Percentiles rank a stretch among this genome's conserved stretches.
These are phyloP conservation scores for Stygiomarasmius scandens DNA, from an alignment of 1,284 basidiomycete genomes.

Conservation along the genomic window DNA sequence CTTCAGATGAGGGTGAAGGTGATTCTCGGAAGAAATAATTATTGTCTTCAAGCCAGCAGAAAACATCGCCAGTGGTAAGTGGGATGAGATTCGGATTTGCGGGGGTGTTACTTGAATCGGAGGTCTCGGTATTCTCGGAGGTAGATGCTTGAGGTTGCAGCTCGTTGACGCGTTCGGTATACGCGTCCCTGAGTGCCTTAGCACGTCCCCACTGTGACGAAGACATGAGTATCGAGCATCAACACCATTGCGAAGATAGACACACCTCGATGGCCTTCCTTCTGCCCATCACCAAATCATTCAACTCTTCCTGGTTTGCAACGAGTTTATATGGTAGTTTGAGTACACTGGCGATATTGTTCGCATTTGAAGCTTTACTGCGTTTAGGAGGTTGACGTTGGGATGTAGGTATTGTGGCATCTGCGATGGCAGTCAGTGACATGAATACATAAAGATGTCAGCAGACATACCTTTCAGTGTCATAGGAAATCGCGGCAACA, in stretches of 20 bases:
- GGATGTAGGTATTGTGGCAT: not conserved
- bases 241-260: slow-evolving; percentile 8
- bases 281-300: slow-evolving; percentile 53
- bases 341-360: slow-evolving; percentile 6
- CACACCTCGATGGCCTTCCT: slow-evolving; percentile 72
- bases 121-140: not conserved
- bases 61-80: slow-evolving; percentile 58
- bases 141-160: slow-evolving; percentile 9
- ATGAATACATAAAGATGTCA: too few species aligned
- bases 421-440: too few species aligned
- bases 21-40: slow-evolving; percentile 45
- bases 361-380: not conserved
- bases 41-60: slow-evolving; percentile 58
- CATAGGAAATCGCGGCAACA: slow-evolving; percentile 61
- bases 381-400: not conserved
- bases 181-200: slow-evolving; percentile 52
- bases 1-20: not conserved
- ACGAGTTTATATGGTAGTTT: slow-evolving; percentile 59
- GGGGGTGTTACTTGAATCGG: slow-evolving; percentile 17
- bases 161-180: slow-evolving; percentile 34
- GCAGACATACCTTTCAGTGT: slow-evolving; percentile 52
- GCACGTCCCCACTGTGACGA: slow-evolving; percentile 62
- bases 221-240: slow-evolving; percentile 13
- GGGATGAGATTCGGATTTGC: slow-evolving; percentile 25
- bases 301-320: slow-evolving; percentile 45